These are phyloP conservation scores for Saposhnikovia divaricata DNA, from an alignment of 129 eudicot genomes.

Conservation along the genomic window DNA sequence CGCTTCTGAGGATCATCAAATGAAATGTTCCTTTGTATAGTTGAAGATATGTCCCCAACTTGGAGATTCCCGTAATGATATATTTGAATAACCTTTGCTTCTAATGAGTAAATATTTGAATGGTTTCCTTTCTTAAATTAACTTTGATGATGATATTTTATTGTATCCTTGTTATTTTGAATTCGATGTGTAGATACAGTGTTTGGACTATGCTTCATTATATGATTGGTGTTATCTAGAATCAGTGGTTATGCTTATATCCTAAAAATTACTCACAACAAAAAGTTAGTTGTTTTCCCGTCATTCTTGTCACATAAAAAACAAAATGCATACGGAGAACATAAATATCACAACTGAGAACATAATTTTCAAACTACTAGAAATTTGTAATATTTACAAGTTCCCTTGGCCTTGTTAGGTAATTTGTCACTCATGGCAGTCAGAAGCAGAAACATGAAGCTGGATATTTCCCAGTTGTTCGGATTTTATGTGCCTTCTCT, in stretches of 20 bases:
- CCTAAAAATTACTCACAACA: background rate
- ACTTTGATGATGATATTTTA: background rate
- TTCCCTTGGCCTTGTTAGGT: background rate
- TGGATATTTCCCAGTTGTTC: constrained; percentile 71
- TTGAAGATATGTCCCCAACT: background rate
- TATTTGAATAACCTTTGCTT: background rate
- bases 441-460: constrained; percentile 62
- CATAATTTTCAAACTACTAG: background rate
- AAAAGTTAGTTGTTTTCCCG: background rate
- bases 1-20: constrained; percentile 26
- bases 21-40: constrained; percentile 16
- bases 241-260: background rate
- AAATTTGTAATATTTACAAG: background rate
- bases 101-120: background rate
- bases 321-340: background rate
- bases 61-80: background rate
- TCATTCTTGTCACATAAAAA: background rate
- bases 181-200: background rate
- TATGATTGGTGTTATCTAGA: background rate
- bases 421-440: background rate
- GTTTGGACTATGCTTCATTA: background rate
- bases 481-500: constrained; percentile 67
- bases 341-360: background rate
- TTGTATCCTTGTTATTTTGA: background rate
- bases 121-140: background rate